phyloP scores from a whole-genome alignment of 345 rosid genomes.

The Melaleuca quinquenervia region DNA sequence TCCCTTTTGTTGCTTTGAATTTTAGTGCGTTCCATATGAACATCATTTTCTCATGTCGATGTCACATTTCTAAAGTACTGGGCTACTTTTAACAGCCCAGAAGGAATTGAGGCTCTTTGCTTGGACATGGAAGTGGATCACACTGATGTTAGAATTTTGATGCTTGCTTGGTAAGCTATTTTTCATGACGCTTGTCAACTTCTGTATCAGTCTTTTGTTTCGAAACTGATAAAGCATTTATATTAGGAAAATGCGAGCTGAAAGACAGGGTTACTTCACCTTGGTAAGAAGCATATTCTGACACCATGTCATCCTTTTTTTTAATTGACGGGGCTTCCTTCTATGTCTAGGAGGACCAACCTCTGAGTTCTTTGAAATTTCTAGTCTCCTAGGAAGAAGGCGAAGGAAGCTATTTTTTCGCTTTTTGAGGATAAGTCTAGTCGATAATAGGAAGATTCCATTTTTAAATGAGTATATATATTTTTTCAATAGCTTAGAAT shows the following conservation, averaged over 20 bases:
- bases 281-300: constrained; percentile 32
- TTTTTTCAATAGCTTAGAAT: neutral
- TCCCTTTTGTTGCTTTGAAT: neutral
- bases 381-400: neutral
- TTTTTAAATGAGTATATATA: neutral
- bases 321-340: neutral
- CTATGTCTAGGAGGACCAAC: neutral
- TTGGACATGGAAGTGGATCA: constrained; percentile 78
- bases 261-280: constrained; percentile 94
- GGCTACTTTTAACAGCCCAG: constrained; percentile 55
- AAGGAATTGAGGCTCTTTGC: constrained; percentile 85
- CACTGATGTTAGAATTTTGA: constrained; percentile 89
- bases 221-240: neutral
- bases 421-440: neutral
- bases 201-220: neutral
- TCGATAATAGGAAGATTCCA: neutral
- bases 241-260: constrained; percentile 90
- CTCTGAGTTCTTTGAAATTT: neutral
- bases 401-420: neutral
- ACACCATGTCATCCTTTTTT: neutral
- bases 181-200: neutral
- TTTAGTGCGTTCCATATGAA: neutral
- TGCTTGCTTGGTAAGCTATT: constrained; percentile 87
- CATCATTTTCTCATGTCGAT: neutral
- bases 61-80: neutral